Evolutionary conservation across 768 basidiomycete genomes (phyloP).

Genomic region (Tulasnella sp.): DNA sequence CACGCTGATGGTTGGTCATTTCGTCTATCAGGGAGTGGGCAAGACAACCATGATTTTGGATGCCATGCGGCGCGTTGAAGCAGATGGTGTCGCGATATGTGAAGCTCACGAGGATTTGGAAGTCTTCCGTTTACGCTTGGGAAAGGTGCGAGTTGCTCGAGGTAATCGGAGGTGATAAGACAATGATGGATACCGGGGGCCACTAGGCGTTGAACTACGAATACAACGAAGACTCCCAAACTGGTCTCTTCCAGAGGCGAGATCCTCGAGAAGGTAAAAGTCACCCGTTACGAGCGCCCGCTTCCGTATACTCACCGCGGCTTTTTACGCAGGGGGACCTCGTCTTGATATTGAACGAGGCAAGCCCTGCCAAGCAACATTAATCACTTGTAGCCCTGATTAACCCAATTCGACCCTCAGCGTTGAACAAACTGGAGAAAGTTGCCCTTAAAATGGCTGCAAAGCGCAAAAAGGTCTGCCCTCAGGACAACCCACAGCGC

Average conservation of each 20-base stretch:
- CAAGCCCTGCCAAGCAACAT: slow-evolving; percentile 25
- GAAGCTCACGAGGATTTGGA: slow-evolving; percentile 86
- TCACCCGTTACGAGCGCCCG: neutral
- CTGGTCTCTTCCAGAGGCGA: slow-evolving; percentile 65
- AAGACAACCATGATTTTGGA: slow-evolving; percentile 81
- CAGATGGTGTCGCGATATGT: slow-evolving; percentile 64
- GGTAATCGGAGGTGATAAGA: neutral
- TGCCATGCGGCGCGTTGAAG: slow-evolving; percentile 64
- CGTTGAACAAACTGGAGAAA: slow-evolving; percentile 76
- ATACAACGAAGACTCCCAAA: slow-evolving; percentile 72
- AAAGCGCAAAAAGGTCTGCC: slow-evolving; percentile 37
- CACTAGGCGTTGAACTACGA: slow-evolving; percentile 64
- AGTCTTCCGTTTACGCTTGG: slow-evolving; percentile 76
- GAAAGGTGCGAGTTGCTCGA: slow-evolving; percentile 39
- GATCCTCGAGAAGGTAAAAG: slow-evolving; percentile 71
- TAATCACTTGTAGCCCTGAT: neutral
- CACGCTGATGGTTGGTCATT: too few relatives aligned
- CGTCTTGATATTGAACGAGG: slow-evolving; percentile 77
- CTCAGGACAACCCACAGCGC: neutral
- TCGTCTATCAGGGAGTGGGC: slow-evolving; percentile 51
- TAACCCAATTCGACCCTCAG: slow-evolving; percentile 31
- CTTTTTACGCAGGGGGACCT: slow-evolving; percentile 47
- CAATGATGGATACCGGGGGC: neutral
- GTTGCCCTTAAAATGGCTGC: slow-evolving; percentile 62
- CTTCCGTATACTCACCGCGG: neutral